A percentile compares a stretch with the other conserved stretches of the same genome.
These are phyloP conservation scores for Colletotrichum eremochloae DNA, from an alignment of 2,329 filamentous ascomycete species.

Conservation along the genomic window DNA sequence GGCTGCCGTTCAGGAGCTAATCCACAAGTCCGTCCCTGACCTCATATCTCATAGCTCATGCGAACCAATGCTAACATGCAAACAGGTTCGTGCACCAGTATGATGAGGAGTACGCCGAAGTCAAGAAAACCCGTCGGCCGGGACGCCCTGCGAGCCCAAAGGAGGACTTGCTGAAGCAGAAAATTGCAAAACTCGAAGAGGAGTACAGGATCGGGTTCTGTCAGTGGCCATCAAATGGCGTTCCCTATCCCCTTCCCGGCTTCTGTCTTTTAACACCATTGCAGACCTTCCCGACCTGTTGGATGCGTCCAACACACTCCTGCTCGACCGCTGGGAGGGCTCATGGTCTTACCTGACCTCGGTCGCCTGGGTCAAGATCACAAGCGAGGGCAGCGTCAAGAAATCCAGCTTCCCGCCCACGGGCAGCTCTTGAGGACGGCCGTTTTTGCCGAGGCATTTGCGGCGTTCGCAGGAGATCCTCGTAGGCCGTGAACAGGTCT, in stretches of 20 bases:
- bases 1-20: conserved; percentile 70
- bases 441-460: conserved; percentile 25
- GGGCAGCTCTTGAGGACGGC: conserved; percentile 46
- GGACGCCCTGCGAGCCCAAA: conserved; percentile 83
- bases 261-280: not conserved
- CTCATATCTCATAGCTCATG: not conserved
- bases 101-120: conserved; percentile 75
- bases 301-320: conserved; percentile 72
- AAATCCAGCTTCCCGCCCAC: conserved; percentile 83
- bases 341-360: conserved; percentile 85
- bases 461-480: conserved; percentile 24
- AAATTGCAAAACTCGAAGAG: conserved; percentile 77
- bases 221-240: conserved; percentile 55
- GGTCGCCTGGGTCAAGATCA: conserved; percentile 82
- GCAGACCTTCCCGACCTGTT: conserved; percentile 77
- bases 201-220: conserved; percentile 89
- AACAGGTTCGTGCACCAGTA: conserved; percentile 75
- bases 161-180: conserved; percentile 82
- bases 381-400: conserved; percentile 72
- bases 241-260: not conserved
- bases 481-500: not conserved
- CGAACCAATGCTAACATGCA: conserved; percentile 46
- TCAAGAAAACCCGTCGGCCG: conserved; percentile 79
- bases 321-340: conserved; percentile 82
- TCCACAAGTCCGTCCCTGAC: conserved; percentile 66